phyloP scores from a whole-genome alignment of 225 moss, liverwort and hornwort species.

The Polytrichum commune region DNA sequence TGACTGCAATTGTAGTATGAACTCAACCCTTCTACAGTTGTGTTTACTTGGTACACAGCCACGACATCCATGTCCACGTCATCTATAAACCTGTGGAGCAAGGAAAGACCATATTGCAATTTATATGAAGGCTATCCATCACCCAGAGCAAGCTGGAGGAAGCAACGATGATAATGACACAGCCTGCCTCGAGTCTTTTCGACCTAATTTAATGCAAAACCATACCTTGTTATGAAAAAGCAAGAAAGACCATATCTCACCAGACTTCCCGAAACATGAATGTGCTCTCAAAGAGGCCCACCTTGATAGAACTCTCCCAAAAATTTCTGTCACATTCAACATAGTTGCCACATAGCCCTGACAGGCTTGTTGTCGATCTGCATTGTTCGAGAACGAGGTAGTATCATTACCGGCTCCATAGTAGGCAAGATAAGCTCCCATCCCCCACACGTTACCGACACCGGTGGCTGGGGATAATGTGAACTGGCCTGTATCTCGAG shows the following conservation, averaged over 20 bases:
- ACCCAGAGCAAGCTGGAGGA: no score
- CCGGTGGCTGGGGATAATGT: constrained; percentile 50
- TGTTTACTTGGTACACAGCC: constrained; percentile 27
- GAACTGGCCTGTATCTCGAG: constrained; percentile 33
- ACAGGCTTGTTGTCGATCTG: constrained; percentile 28
- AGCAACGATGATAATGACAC: no score
- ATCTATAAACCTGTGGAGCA: constrained; percentile 28
- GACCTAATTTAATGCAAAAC: no score
- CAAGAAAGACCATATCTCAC: no score
- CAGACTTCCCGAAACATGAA: no score
- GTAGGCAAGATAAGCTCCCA: constrained; percentile 56
- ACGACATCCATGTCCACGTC: constrained; percentile 63
- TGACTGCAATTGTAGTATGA: constrained; percentile 35
- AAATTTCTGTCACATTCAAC: constrained; percentile 43
- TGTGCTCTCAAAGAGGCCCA: constrained; percentile 1
- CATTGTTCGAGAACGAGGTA: constrained; percentile 19
- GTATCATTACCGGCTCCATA: constrained; percentile 28
- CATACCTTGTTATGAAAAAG: no score
- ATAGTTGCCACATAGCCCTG: constrained; percentile 49
- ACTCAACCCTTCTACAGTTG: not conserved
- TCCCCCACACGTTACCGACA: constrained; percentile 25
- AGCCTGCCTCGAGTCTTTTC: no score
- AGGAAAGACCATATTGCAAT: not conserved
- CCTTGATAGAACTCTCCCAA: constrained; percentile 26
- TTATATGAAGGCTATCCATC: no score